A percentile compares a stretch with the other conserved stretches of the same genome.
Evolutionary conservation across 805 yeast species (phyloP).

Genomic region (Trichomonascus vanleenenianus): DNA sequence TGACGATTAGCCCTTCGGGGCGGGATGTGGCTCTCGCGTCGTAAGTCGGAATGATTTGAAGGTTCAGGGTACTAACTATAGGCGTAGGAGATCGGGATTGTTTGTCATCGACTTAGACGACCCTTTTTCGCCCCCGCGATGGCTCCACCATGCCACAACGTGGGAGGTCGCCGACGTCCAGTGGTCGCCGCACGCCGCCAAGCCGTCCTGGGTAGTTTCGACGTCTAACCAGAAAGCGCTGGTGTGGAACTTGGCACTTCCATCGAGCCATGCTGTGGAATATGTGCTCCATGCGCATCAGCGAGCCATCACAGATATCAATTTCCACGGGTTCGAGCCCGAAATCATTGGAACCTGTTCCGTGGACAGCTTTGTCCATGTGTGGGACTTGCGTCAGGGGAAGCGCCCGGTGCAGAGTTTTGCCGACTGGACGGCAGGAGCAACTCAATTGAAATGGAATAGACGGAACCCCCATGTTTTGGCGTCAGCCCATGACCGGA

Average conservation of each 20-base stretch:
- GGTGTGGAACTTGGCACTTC: conserved; percentile 81
- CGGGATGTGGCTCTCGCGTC: conserved; percentile 91
- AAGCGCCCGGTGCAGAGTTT: conserved; percentile 59
- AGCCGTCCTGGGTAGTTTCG: conserved; percentile 86
- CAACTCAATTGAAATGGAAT: conserved; percentile 94
- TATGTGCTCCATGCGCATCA: conserved; percentile 84
- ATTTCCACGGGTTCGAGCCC: conserved; percentile 82
- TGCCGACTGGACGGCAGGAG: conserved; percentile 95
- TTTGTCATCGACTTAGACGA: conserved; percentile 90
- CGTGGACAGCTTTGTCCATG: conserved; percentile 76
- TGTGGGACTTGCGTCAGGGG: conserved; percentile 89
- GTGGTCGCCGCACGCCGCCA: conserved; percentile 88
- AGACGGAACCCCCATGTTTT: conserved; percentile 63
- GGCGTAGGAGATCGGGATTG: conserved; percentile 52
- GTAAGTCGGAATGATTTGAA: conserved; percentile 10
- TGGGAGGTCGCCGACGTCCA: conserved; percentile 99
- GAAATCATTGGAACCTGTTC: conserved; percentile 88
- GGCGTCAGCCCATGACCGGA: conserved; percentile 81
- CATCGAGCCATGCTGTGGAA: conserved; percentile 68
- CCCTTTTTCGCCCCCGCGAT: conserved; percentile 90
- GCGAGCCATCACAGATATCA: conserved; percentile 92
- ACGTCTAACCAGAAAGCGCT: conserved; percentile 94
- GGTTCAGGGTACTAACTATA: neutral
- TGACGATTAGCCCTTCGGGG: conserved; percentile 83
- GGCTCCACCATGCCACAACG: conserved; percentile 84